Percentiles rank a stretch among this genome's conserved stretches.
These are phyloP conservation scores for Bruguiera gymnorhiza DNA, from an alignment of 345 rosid species.

Conservation along the genomic window DNA sequence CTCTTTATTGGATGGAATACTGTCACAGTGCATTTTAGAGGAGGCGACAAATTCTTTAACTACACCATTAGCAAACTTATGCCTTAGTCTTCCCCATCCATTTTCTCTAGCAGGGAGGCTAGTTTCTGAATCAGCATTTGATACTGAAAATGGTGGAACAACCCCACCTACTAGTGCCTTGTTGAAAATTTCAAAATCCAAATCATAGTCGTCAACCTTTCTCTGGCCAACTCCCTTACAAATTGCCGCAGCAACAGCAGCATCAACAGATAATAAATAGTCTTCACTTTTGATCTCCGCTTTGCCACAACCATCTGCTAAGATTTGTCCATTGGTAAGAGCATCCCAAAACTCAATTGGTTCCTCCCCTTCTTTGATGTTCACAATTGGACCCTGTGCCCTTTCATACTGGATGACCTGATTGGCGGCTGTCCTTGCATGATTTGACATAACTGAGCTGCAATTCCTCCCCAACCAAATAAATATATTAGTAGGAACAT, in stretches of 20 bases:
- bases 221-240: constrained; percentile 24
- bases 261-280: constrained; percentile 15
- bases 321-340: constrained; percentile 31
- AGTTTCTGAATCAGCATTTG: constrained; percentile 48
- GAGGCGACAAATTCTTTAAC: constrained; percentile 51
- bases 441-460: constrained; percentile 38
- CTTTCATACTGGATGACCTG: constrained; percentile 63
- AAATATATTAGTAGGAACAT: constrained; percentile 53
- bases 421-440: constrained; percentile 57
- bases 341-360: constrained; percentile 61
- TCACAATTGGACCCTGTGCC: constrained; percentile 47
- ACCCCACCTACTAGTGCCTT: constrained; percentile 68
- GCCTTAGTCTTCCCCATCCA: constrained; percentile 62
- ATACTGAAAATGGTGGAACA: constrained; percentile 54
- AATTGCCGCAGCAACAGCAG: constrained; percentile 11
- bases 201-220: constrained; percentile 54
- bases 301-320: constrained; percentile 27
- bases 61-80: constrained; percentile 52
- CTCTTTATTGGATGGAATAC: constrained; percentile 15
- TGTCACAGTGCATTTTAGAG: constrained; percentile 31
- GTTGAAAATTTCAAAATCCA: constrained; percentile 57
- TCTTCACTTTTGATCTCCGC: constrained; percentile 25
- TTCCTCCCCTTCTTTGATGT: constrained; percentile 57
- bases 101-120: constrained; percentile 61
- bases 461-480: constrained; percentile 62